phyloP scores from a whole-genome alignment of 768 basidiomycete genomes.

The Suillus hirtellus region DNA sequence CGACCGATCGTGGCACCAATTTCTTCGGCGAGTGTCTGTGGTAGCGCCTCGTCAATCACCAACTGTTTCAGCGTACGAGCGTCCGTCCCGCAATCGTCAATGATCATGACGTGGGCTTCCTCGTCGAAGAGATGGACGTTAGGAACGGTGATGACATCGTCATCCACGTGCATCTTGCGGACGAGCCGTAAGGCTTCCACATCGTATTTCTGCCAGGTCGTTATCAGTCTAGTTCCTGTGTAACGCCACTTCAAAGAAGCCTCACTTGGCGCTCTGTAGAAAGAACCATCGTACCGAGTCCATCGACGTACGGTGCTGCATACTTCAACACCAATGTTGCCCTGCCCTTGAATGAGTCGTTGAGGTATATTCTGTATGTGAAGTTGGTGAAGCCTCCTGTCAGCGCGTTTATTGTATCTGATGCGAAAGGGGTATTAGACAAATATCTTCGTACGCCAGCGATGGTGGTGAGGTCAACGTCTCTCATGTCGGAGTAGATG shows the following conservation, averaged over 20 bases:
- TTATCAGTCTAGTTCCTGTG: constrained; percentile 11
- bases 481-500: constrained; percentile 19
- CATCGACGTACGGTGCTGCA: constrained; percentile 44
- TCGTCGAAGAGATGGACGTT: constrained; percentile 51
- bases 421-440: constrained; percentile 46
- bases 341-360: constrained; percentile 39
- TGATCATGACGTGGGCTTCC: constrained; percentile 51
- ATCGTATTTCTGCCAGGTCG: constrained; percentile 42
- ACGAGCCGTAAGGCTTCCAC: constrained; percentile 52
- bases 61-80: constrained; percentile 41
- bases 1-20: constrained; percentile 56
- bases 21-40: constrained; percentile 32
- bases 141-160: constrained; percentile 47
- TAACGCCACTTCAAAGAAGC: background rate
- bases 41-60: constrained; percentile 36
- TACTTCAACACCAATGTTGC: constrained; percentile 61
- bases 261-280: constrained; percentile 55
- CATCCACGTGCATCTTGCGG: constrained; percentile 31
- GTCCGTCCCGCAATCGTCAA: constrained; percentile 57
- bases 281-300: constrained; percentile 30
- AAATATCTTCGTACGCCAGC: constrained; percentile 45
- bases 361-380: constrained; percentile 53
- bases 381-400: constrained; percentile 59
- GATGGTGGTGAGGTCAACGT: constrained; percentile 29
- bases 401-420: constrained; percentile 39